These are phyloP conservation scores for Parasitella parasitica DNA, from an alignment of 371 early-diverging fungal genomes.

Conservation along the genomic window DNA sequence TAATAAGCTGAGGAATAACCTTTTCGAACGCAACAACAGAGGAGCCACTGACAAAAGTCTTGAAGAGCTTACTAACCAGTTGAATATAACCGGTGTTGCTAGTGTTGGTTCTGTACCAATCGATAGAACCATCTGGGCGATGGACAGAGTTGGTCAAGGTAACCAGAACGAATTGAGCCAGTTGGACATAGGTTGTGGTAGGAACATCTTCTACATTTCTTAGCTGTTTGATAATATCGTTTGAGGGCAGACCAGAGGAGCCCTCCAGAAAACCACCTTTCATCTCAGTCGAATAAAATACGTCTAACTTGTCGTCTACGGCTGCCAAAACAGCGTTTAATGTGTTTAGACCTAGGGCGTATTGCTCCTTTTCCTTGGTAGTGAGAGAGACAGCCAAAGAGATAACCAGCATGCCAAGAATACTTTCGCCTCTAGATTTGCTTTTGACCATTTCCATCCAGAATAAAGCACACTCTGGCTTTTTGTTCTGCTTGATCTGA, in stretches of 20 bases:
- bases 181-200: conserved; percentile 17
- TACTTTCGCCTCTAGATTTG: conserved; percentile 9
- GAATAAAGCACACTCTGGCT: conserved; percentile 6
- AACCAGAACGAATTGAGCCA: conserved; percentile 16
- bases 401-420: conserved; percentile 39
- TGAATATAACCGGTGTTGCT: background rate
- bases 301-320: background rate
- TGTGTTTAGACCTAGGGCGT: background rate
- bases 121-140: conserved; percentile 7
- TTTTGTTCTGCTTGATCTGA: conserved; percentile 16
- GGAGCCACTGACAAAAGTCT: conserved; percentile 42
- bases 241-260: conserved; percentile 12
- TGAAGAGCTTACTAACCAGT: conserved; percentile 40
- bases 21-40: conserved; percentile 50
- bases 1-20: conserved; percentile 56
- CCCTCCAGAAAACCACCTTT: background rate
- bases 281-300: conserved; percentile 17
- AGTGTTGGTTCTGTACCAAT: conserved; percentile 12
- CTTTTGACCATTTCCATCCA: conserved; percentile 36
- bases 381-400: conserved; percentile 17
- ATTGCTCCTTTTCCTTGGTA: conserved; percentile 11
- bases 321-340: conserved; percentile 9
- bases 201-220: conserved; percentile 18
- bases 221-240: conserved; percentile 21
- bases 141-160: conserved; percentile 5